Percentiles rank a stretch among this genome's conserved stretches.
phyloP scores from a whole-genome alignment of 192 early-diverging fungal species.

The Backusella circina region DNA sequence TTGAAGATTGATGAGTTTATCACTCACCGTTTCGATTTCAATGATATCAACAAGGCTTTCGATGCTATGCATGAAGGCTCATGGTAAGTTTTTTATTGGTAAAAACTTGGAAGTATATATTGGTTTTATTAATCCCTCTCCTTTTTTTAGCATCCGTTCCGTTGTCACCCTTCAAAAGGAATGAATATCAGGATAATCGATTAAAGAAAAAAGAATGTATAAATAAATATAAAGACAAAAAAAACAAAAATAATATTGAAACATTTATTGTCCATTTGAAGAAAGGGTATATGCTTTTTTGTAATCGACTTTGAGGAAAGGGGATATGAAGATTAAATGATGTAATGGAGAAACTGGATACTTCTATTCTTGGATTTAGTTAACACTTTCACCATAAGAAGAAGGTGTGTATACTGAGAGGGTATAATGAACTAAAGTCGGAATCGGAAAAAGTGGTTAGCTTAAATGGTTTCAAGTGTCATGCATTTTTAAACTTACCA shows the following conservation, averaged over 20 bases:
- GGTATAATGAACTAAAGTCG: too few relatives aligned
- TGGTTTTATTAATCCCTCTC: not conserved
- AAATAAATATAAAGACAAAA: not conserved
- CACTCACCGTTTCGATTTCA: constrained; percentile 77
- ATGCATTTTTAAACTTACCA: too few relatives aligned
- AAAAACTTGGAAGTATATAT: not conserved
- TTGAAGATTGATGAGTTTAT: constrained; percentile 92
- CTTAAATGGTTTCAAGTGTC: too few relatives aligned
- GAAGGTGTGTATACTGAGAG: not conserved
- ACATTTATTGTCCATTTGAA: not conserved
- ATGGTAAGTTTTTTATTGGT: constrained; percentile 39
- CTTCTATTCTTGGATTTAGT: not conserved
- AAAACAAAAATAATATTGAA: not conserved
- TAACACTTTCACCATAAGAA: not conserved
- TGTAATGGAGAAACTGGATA: not conserved
- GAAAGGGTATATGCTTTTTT: not conserved
- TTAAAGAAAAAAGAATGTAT: not conserved
- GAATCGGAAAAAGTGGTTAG: too few relatives aligned
- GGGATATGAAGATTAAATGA: not conserved
- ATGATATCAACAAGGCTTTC: constrained; percentile 92
- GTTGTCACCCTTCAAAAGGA: constrained; percentile 28
- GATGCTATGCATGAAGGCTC: constrained; percentile 82
- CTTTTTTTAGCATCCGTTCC: constrained; percentile 29
- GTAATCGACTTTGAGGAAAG: not conserved
- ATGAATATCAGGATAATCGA: not conserved